These are phyloP conservation scores for Bisporella sp. DNA, from an alignment of 2,329 filamentous ascomycete species.

Conservation along the genomic window DNA sequence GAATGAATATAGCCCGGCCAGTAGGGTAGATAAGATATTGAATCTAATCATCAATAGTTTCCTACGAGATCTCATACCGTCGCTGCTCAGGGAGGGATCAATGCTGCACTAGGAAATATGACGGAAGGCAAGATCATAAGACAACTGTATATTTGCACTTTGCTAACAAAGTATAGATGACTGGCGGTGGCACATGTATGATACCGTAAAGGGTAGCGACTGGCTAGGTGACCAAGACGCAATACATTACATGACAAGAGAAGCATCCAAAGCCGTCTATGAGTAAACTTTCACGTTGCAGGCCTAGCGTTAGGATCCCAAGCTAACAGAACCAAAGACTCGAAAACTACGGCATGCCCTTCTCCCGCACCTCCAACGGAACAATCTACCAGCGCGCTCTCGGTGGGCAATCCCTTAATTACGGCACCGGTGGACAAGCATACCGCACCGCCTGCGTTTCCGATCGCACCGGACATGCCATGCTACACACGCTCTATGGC, in stretches of 20 bases:
- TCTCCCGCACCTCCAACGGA: conserved; percentile 92
- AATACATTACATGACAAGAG: conserved; percentile 97
- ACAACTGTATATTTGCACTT: too few relatives aligned
- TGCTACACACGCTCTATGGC: conserved; percentile 43
- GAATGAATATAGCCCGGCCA: too few relatives aligned
- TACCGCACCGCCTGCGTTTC: conserved; percentile 26
- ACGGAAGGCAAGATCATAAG: conserved; percentile 48
- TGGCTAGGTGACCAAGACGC: conserved; percentile 97
- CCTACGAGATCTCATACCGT: conserved; percentile 59
- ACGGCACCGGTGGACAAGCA: conserved; percentile 41
- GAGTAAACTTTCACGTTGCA: conserved; percentile 40
- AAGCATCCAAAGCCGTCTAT: conserved; percentile 84
- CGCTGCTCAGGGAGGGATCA: conserved; percentile 60
- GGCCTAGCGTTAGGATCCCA: too few relatives aligned
- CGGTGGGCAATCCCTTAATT: conserved; percentile 39
- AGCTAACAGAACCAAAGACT: conserved; percentile 29
- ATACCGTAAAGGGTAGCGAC: conserved; percentile 95
- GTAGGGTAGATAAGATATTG: too few relatives aligned
- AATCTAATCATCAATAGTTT: conserved; percentile 2
- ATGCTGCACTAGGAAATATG: conserved; percentile 58
- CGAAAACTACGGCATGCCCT: conserved; percentile 95
- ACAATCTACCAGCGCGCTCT: conserved; percentile 62
- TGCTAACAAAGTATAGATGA: conserved; percentile 48
- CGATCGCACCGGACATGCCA: conserved; percentile 41
- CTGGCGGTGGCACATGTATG: conserved; percentile 99